Base-by-base conservation (phyloP, 352 stramenopile genomes). In the Pythium vanterpoolii region DNA sequence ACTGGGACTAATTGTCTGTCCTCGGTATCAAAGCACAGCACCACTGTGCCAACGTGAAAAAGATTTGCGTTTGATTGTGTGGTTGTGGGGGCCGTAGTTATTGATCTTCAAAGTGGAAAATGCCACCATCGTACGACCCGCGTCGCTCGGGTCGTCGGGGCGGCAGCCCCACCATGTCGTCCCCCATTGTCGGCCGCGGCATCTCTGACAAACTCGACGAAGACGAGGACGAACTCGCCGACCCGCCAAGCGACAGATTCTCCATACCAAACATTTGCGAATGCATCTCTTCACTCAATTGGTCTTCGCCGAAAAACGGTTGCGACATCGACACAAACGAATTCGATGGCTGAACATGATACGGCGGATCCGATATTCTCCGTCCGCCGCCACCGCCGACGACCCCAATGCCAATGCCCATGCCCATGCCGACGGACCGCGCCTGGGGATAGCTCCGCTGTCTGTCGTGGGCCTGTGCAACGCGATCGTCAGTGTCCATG, bases 41-140 rank as follows among this genome's bases (percentile, higher is more conserved):
- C 31, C 6, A 11, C 6, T 6, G 31, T 11, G 6, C 31, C 6
- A 36, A 13, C 34, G 19, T 42, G 34, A 21, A 18, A 42, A 42
- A 13, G 16, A 38, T 18, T 38, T n/a, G n/a, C n/a, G 16, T 38
- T 42, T 16, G 8, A 21, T 42, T 42, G 18, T 42, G 4, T 11
- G 10, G 19, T 42, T 42, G 9, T 18, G 34, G 18, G 34, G 31
- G 9, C 11, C 6, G 16, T n/a, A 23, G 30, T 59, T 46, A 69
- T 50, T 86, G 76, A 42, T 90, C 79, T 68, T 89, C 80, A 66
- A 90, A 88, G 73, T 87, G 68, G 70, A 90, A 90, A 55, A 90
- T 83, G 51, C 74, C 80, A 30, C 76, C 71, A 52, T 90, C 79
- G 52, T 79, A 87, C 27, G 80, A 90, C 7, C 68, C 72, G 10